A percentile compares a stretch with the other conserved stretches of the same genome.
Conservation (phyloP, 257 asterid species). For the Scutellaria minor region DNA sequence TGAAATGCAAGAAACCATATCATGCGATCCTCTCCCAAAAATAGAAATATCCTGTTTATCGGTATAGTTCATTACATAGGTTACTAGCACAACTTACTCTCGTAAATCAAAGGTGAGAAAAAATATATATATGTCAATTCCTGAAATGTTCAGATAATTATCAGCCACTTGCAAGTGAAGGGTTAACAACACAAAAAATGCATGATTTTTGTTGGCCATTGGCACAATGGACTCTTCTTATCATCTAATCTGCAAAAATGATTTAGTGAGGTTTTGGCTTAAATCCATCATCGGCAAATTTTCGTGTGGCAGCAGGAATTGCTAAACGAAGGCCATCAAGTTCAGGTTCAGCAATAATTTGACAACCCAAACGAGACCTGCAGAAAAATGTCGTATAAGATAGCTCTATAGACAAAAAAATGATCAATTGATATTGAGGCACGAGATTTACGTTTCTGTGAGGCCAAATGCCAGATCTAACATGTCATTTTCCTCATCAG, state of each 20-base stretch:
- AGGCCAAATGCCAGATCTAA: slow-evolving; percentile 97
- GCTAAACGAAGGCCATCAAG: slow-evolving; percentile 92
- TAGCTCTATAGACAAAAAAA: neutral
- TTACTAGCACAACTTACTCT: slow-evolving; percentile 17
- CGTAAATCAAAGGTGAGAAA: neutral
- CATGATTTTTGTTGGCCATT: slow-evolving; percentile 15
- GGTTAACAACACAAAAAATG: slow-evolving; percentile 37
- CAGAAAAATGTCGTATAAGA: slow-evolving; percentile 24
- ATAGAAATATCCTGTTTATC: slow-evolving; percentile 7
- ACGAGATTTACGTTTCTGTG: slow-evolving; percentile 68
- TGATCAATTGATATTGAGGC: neutral
- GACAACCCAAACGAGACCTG: slow-evolving; percentile 98
- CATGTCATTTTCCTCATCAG: slow-evolving; percentile 97
- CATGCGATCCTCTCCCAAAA: slow-evolving; percentile 26
- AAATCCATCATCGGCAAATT: slow-evolving; percentile 91
- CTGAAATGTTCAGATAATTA: no score
- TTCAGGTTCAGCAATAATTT: slow-evolving; percentile 80
- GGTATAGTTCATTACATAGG: slow-evolving; percentile 13
- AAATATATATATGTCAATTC: neutral
- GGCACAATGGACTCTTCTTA: slow-evolving; percentile 25
- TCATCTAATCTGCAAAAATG: slow-evolving; percentile 35
- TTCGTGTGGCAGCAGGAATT: slow-evolving; percentile 81
- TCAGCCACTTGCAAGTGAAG: no score
- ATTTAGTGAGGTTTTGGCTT: slow-evolving; percentile 86
- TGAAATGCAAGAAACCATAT: slow-evolving; percentile 14